A percentile compares a stretch with the other conserved stretches of the same genome.
These are phyloP conservation scores for Pyrenophora teres DNA, from an alignment of 2,329 filamentous ascomycete genomes.

Conservation along the genomic window DNA sequence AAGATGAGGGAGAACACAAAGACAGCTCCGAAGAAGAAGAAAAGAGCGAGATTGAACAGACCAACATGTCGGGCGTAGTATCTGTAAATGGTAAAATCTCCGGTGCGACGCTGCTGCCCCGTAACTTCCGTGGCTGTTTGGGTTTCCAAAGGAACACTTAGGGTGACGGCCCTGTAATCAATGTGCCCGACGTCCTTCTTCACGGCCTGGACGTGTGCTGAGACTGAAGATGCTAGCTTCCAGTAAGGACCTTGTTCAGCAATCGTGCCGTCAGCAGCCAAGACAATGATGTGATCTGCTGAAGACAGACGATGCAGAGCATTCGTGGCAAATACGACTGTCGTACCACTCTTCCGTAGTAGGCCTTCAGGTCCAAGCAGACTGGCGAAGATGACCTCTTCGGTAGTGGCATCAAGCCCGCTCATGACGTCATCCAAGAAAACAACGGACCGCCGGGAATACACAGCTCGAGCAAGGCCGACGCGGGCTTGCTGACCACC, in stretches of 20 bases:
- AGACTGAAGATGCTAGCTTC: slow-evolving; percentile 7
- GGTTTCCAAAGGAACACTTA: background rate
- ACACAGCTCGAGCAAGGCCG: slow-evolving; percentile 55
- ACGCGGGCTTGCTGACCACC: slow-evolving; percentile 57
- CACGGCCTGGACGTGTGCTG: background rate
- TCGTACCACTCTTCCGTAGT: slow-evolving; percentile 38
- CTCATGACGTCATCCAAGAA: slow-evolving; percentile 56
- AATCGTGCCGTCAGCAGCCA: slow-evolving; percentile 40
- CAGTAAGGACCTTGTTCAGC: slow-evolving; percentile 46
- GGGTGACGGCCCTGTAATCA: slow-evolving; percentile 8
- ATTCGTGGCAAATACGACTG: slow-evolving; percentile 22
- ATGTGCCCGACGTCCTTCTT: slow-evolving; percentile 6
- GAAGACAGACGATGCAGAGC: slow-evolving; percentile 31
- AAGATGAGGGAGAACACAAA: slow-evolving; percentile 20
- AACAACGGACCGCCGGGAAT: slow-evolving; percentile 49
- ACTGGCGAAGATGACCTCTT: slow-evolving; percentile 51
- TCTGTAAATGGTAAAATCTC: slow-evolving; percentile 25
- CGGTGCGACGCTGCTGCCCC: slow-evolving; percentile 4
- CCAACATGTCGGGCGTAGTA: slow-evolving; percentile 15
- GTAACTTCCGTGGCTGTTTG: slow-evolving; percentile 1
- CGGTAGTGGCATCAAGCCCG: slow-evolving; percentile 53
- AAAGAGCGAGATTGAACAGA: background rate
- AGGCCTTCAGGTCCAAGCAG: slow-evolving; percentile 51
- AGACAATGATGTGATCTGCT: slow-evolving; percentile 49
- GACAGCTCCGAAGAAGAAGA: slow-evolving; percentile 19